Evolutionary conservation across 805 yeast genomes (phyloP).

Genomic region (Candida namnaoensis): DNA sequence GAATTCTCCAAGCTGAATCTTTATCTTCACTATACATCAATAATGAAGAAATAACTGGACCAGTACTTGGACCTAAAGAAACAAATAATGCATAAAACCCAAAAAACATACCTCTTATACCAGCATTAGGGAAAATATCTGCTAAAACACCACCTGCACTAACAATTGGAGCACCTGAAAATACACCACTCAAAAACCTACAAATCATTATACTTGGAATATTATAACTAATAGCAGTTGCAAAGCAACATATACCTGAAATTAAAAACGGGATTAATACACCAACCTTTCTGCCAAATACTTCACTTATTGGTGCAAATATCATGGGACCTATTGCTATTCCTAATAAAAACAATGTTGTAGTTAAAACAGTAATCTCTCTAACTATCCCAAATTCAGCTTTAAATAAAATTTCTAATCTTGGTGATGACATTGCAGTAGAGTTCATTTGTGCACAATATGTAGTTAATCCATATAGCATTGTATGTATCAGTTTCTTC

Average conservation of each 20-base stretch:
- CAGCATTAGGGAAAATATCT: slow-evolving; percentile 39
- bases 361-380: slow-evolving; percentile 41
- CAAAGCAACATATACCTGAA: slow-evolving; percentile 35
- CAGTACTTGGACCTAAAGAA: slow-evolving; percentile 30
- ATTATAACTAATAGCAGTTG: slow-evolving; percentile 40
- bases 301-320: slow-evolving; percentile 49
- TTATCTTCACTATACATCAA: slow-evolving; percentile 29
- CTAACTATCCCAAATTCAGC: slow-evolving; percentile 31
- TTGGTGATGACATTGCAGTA: slow-evolving; percentile 35
- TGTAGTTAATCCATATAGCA: slow-evolving; percentile 28
- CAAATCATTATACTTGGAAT: slow-evolving; percentile 41
- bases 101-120: slow-evolving; percentile 43
- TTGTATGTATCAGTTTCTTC: slow-evolving; percentile 28
- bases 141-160: slow-evolving; percentile 47
- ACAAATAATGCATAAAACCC: slow-evolving; percentile 39
- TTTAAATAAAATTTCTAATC: slow-evolving; percentile 22
- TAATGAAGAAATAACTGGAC: slow-evolving; percentile 42
- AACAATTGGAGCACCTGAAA: slow-evolving; percentile 53
- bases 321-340: slow-evolving; percentile 54
- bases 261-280: slow-evolving; percentile 32
- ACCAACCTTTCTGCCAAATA: slow-evolving; percentile 32
- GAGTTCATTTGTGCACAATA: slow-evolving; percentile 42
- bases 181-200: slow-evolving; percentile 51
- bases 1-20: slow-evolving; percentile 48
- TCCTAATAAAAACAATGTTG: slow-evolving; percentile 56